Percentiles rank a stretch among this genome's conserved stretches.
Conservation (phyloP, 2,329 filamentous ascomycete species). For the Curvularia spicifera region DNA sequence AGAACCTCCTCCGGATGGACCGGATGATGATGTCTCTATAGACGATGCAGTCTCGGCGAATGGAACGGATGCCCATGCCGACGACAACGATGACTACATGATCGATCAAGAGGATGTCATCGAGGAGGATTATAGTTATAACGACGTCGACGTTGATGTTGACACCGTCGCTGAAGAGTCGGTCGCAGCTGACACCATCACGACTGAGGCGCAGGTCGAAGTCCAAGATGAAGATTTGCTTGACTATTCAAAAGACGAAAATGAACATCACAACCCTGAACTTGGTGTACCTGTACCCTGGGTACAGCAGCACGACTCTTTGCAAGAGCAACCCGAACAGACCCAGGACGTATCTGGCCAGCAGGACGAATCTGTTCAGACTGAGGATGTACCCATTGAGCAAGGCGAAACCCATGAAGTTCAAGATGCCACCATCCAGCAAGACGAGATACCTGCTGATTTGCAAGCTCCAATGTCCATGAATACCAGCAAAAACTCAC, state of each 20-base stretch:
- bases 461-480: conserved; percentile 13
- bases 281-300: conserved; percentile 4
- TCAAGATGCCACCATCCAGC: conserved; percentile 5
- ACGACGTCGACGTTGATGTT: conserved; percentile 16
- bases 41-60: conserved; percentile 55
- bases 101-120: conserved; percentile 44
- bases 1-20: conserved; percentile 30
- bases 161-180: conserved; percentile 15
- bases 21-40: conserved; percentile 61
- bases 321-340: conserved; percentile 3
- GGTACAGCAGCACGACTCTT: conserved; percentile 7
- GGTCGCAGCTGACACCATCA: neutral
- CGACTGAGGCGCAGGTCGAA: conserved; percentile 2
- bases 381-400: conserved; percentile 1
- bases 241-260: conserved; percentile 47
- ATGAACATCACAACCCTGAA: conserved; percentile 15
- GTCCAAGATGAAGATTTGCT: conserved; percentile 39
- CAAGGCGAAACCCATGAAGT: neutral
- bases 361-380: conserved; percentile 5
- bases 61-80: conserved; percentile 26
- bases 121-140: conserved; percentile 33
- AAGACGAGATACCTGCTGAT: conserved; percentile 17
- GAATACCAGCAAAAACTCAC: conserved; percentile 6
- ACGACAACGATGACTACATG: conserved; percentile 48
- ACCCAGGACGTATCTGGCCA: conserved; percentile 9